A percentile compares a stretch with the other conserved stretches of the same genome.
Evolutionary conservation across 2,329 filamentous ascomycete genomes (phyloP).

Genomic region (Paecilomyces formosus): DNA sequence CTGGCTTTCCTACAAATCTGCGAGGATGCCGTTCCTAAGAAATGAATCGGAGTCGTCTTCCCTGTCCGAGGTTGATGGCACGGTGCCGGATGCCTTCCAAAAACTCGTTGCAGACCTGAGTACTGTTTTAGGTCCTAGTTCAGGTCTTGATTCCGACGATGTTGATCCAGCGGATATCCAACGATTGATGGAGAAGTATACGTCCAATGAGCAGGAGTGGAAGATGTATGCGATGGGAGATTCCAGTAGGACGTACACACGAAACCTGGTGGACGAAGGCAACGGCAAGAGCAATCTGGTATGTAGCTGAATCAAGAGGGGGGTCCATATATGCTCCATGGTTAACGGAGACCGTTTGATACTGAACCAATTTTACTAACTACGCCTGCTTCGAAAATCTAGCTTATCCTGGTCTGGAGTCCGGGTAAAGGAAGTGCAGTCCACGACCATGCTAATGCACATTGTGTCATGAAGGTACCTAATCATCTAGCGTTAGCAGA

Average conservation of each 20-base stretch:
- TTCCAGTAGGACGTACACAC: constrained; percentile 63
- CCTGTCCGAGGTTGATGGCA: constrained; percentile 6
- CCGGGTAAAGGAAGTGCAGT: constrained; percentile 77
- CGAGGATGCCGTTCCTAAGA: constrained; percentile 29
- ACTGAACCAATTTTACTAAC: background rate
- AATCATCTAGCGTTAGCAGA: background rate
- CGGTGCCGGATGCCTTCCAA: constrained; percentile 48
- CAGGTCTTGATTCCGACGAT: constrained; percentile 73
- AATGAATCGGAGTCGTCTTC: constrained; percentile 8
- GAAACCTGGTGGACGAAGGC: constrained; percentile 83
- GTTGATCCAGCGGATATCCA: constrained; percentile 68
- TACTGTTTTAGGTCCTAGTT: constrained; percentile 67
- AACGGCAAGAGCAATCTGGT: constrained; percentile 75
- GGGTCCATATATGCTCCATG: background rate
- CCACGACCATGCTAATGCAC: constrained; percentile 81
- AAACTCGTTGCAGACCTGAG: constrained; percentile 67
- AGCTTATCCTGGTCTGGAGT: constrained; percentile 85
- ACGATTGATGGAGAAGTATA: constrained; percentile 66
- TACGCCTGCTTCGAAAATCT: constrained; percentile 10
- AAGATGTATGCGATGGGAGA: constrained; percentile 67
- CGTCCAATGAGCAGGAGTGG: constrained; percentile 65
- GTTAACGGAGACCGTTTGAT: background rate
- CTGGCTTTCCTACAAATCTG: background rate
- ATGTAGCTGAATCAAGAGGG: constrained; percentile 21
- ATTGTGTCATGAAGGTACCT: constrained; percentile 77